phyloP scores from a whole-genome alignment of 148 eudicot species.

The Vaccinium myrtillus region DNA sequence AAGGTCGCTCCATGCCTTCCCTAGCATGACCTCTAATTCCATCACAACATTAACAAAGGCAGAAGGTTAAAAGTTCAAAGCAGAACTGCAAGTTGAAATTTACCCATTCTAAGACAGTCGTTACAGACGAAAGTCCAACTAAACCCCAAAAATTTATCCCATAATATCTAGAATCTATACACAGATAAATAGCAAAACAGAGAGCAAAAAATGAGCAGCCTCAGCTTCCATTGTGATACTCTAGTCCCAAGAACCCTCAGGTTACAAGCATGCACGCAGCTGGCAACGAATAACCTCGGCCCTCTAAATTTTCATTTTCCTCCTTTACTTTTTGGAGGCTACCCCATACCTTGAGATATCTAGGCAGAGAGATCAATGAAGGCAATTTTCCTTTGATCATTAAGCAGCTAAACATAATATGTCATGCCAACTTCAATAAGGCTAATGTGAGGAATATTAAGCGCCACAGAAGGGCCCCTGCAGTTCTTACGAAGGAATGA shows the following conservation, averaged over 20 bases:
- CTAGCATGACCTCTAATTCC: neutral
- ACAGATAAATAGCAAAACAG: neutral
- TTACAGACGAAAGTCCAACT: neutral
- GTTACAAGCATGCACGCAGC: neutral
- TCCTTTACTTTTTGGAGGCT: neutral
- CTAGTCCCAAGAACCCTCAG: neutral
- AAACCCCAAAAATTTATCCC: neutral
- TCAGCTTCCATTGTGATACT: neutral
- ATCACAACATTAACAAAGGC: neutral
- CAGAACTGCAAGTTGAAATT: neutral
- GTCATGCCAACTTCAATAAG: conserved; percentile 98
- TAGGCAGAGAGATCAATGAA: neutral
- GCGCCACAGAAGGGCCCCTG: conserved; percentile 91
- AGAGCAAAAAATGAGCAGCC: neutral
- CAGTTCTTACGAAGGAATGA: conserved; percentile 91
- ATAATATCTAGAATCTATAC: neutral
- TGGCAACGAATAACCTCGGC: neutral
- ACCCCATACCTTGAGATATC: neutral
- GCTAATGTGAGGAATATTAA: conserved; percentile 93
- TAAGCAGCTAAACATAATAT: conserved; percentile 62
- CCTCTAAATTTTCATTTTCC: neutral
- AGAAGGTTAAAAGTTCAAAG: neutral
- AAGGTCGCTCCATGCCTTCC: too few relatives aligned
- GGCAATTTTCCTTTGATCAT: neutral
- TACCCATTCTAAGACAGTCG: neutral